Evolutionary conservation across 2,329 filamentous ascomycete genomes (phyloP).

Genomic region (Penicillium fuscoglaucum): DNA sequence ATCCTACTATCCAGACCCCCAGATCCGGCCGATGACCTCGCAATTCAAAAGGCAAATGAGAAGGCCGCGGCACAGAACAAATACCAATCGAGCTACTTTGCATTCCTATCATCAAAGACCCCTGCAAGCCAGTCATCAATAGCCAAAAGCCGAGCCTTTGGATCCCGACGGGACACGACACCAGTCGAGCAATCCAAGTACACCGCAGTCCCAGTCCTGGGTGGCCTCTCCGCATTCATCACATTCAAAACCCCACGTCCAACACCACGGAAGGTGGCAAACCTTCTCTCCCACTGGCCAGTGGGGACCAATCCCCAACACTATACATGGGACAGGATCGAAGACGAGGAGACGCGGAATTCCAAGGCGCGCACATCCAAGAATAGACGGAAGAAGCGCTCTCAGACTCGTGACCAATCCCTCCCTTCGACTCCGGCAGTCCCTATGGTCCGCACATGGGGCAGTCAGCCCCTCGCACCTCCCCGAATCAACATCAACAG

Average conservation of each 20-base stretch:
- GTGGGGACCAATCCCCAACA: constrained; percentile 33
- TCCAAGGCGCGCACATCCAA: constrained; percentile 21
- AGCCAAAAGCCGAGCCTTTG: not conserved
- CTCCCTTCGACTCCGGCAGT: constrained; percentile 29
- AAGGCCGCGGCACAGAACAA: constrained; percentile 5
- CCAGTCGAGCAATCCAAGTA: constrained; percentile 1
- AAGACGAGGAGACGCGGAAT: constrained; percentile 23
- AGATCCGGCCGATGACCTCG: not conserved
- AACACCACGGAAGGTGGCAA: constrained; percentile 26
- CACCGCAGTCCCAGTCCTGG: constrained; percentile 11
- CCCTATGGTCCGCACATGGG: constrained; percentile 30
- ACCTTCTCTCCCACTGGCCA: constrained; percentile 41
- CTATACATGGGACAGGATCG: constrained; percentile 38
- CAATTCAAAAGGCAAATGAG: constrained; percentile 5
- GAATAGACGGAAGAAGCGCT: constrained; percentile 30
- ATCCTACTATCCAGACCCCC: not conserved
- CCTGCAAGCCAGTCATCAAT: constrained; percentile 3
- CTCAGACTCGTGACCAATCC: constrained; percentile 22
- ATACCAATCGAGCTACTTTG: constrained; percentile 4
- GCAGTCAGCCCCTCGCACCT: constrained; percentile 35
- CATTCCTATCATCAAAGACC: constrained; percentile 4
- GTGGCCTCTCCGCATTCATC: constrained; percentile 33
- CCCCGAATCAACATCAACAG: constrained; percentile 28
- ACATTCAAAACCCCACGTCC: constrained; percentile 25
- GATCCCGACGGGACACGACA: not conserved